Evolutionary conservation across 2,329 filamentous ascomycete genomes (phyloP).

Genomic region (Apiospora kogelbergensis): DNA sequence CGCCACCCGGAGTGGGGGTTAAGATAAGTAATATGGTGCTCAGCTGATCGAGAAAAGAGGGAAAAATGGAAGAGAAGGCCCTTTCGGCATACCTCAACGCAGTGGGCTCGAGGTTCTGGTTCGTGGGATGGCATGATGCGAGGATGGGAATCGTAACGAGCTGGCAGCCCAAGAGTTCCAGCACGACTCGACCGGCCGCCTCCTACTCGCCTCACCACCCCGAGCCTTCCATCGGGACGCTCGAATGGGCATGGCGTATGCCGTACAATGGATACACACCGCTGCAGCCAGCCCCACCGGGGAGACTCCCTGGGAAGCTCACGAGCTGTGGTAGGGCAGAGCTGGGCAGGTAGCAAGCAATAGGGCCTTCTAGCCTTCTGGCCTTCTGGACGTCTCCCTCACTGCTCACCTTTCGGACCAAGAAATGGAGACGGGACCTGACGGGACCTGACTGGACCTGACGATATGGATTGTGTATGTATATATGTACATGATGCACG

Average conservation of each 20-base stretch:
- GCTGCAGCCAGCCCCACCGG: background rate
- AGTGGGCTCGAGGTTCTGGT: background rate
- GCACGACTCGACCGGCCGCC: background rate
- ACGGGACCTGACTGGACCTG: background rate
- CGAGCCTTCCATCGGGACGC: background rate
- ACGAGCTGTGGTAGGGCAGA: background rate
- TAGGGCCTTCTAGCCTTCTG: slow-evolving; percentile 2
- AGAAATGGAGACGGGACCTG: background rate
- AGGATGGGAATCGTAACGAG: background rate
- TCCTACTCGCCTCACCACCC: background rate
- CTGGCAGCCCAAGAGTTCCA: background rate
- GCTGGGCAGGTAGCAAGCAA: background rate
- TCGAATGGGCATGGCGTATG: background rate
- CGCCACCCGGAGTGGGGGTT: background rate
- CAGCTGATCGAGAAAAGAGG: background rate
- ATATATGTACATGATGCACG: background rate
- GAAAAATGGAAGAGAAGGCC: background rate
- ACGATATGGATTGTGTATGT: no score
- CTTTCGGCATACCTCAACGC: background rate
- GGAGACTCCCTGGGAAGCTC: background rate
- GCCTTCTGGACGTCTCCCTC: background rate
- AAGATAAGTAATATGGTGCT: slow-evolving; percentile 1
- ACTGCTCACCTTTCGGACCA: background rate
- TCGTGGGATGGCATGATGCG: background rate
- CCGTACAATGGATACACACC: slow-evolving; percentile 1